Conservation (phyloP, 2,329 filamentous ascomycete genomes). For the Coleophoma crateriformis region DNA sequence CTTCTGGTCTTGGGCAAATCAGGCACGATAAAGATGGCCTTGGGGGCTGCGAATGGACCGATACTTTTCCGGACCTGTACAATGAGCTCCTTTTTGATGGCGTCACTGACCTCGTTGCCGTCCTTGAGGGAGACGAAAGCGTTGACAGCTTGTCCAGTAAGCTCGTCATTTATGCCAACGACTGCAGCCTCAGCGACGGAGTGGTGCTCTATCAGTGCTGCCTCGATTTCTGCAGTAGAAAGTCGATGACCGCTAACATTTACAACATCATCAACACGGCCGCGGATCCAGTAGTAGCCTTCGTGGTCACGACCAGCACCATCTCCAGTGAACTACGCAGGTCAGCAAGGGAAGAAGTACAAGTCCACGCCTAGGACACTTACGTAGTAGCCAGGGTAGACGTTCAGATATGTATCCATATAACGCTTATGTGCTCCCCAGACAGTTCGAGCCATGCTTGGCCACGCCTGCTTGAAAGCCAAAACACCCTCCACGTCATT, state of each 20-base stretch:
- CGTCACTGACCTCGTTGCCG: conserved; percentile 67
- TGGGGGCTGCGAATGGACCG: conserved; percentile 93
- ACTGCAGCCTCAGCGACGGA: conserved; percentile 91
- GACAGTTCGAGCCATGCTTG: conserved; percentile 95
- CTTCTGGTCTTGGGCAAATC: conserved; percentile 96
- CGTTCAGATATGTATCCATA: conserved; percentile 97
- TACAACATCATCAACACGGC: conserved; percentile 96
- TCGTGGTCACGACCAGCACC: conserved; percentile 95
- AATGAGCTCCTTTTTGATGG: conserved; percentile 87
- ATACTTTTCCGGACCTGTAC: conserved; percentile 96
- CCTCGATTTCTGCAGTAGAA: conserved; percentile 96
- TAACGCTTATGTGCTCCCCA: conserved; percentile 98
- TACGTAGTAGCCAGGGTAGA: conserved; percentile 97
- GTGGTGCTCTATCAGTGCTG: conserved; percentile 87
- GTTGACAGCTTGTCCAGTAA: conserved; percentile 95
- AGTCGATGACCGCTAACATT: conserved; percentile 96
- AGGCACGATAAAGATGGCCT: conserved; percentile 83
- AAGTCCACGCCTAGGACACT: conserved; percentile 32
- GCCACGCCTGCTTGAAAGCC: conserved; percentile 91
- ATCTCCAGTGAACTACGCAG: conserved; percentile 74
- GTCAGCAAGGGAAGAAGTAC: conserved; percentile 7
- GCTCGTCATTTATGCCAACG: conserved; percentile 86
- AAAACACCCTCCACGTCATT: conserved; percentile 97
- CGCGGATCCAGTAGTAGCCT: conserved; percentile 99
- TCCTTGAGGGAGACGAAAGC: conserved; percentile 94